phyloP scores from a whole-genome alignment of 257 asterid species.

The Haberlea rhodopensis region DNA sequence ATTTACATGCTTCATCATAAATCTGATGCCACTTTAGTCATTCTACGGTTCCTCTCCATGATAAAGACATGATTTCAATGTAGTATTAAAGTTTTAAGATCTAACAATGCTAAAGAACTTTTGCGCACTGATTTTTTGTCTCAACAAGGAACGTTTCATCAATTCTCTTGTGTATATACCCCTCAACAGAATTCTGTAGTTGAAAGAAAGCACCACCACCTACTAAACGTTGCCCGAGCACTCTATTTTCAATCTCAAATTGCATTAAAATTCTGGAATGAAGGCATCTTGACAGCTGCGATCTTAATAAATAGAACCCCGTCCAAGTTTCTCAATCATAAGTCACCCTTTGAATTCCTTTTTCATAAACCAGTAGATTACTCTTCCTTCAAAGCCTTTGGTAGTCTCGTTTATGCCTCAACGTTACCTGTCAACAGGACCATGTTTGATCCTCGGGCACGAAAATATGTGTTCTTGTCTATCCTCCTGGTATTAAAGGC shows the following conservation, averaged over 20 bases:
- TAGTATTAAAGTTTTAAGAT: no score
- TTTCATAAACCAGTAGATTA: background rate
- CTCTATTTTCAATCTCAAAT: background rate
- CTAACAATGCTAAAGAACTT: no score
- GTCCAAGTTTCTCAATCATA: background rate
- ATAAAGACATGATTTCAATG: no score
- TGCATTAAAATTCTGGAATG: background rate
- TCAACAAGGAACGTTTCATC: no score
- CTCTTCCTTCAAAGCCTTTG: no score
- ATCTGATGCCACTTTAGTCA: no score
- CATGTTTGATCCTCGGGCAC: background rate
- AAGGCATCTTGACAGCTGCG: background rate
- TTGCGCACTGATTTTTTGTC: no score
- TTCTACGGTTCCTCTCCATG: no score
- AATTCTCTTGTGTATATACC: no score
- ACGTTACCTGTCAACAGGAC: background rate
- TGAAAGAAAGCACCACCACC: background rate
- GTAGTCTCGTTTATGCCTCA: no score
- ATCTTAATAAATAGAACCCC: background rate
- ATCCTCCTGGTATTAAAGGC: background rate
- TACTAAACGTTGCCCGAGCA: background rate
- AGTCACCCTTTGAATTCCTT: background rate
- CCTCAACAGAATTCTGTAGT: slow-evolving; percentile 12
- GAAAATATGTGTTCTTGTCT: background rate
- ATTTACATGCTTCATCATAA: no score